These are phyloP conservation scores for Pleurotus salmoneostramineus DNA, from an alignment of 768 basidiomycete species.

Conservation along the genomic window DNA sequence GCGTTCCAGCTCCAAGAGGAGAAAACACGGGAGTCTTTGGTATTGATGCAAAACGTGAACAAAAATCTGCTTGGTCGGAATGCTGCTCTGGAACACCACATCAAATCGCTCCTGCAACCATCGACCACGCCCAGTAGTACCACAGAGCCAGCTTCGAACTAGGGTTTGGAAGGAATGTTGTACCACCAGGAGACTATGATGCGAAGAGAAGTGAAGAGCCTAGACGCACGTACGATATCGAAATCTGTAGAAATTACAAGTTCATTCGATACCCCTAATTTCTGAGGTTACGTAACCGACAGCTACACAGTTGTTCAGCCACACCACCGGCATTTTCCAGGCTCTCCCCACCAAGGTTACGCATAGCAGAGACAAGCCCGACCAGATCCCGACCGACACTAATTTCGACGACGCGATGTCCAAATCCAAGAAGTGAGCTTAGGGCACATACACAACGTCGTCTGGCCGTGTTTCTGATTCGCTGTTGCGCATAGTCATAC, in stretches of 20 bases:
- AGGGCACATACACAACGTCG: background rate
- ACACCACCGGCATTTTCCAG: background rate
- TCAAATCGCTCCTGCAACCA: background rate
- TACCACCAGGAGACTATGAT: background rate
- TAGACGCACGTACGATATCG: background rate
- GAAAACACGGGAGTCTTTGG: background rate
- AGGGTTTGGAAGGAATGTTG: no score
- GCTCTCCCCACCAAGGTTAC: background rate
- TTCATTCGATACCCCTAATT: background rate
- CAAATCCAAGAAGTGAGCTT: constrained; percentile 93
- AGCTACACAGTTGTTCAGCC: constrained; percentile 7
- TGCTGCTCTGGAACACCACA: background rate
- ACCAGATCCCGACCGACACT: constrained; percentile 23
- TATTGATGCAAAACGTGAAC: background rate
- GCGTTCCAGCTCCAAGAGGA: no score
- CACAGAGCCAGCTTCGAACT: background rate
- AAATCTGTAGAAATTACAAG: background rate
- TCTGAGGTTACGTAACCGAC: background rate
- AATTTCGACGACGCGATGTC: constrained; percentile 57
- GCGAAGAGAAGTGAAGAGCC: background rate
- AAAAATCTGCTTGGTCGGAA: background rate
- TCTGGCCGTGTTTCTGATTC: constrained; percentile 7
- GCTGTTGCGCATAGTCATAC: constrained; percentile 54
- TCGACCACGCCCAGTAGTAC: background rate
- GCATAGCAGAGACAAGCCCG: constrained; percentile 22